Evolutionary conservation across 2,329 filamentous ascomycete species (phyloP), one percentile per base, ranked within the genome.

Genomic region (Moelleriella libera): DNA sequence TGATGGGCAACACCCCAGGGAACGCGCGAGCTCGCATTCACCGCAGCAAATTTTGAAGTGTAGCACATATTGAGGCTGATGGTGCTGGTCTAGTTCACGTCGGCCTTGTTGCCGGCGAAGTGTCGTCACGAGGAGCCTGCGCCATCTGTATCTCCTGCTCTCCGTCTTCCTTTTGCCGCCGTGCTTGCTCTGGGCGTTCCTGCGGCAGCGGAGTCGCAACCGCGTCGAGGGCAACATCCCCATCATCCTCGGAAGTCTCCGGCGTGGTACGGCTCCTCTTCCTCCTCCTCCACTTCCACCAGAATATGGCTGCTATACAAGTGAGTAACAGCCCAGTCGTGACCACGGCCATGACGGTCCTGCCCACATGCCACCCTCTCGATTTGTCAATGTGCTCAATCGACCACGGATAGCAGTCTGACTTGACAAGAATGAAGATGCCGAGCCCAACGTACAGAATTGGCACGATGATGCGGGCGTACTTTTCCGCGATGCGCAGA

Each of bases 371-470:
- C 1, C 45, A 44, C 12, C 29, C 31, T 2, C 44, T 48, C 32
- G 40, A 47, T 14, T 55, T 49, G 48, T 62, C 51, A 43, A 64
- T 61, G 12, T 55, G 52, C 41, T 57, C 49, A n/a, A 61, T 58
- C 10, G 58, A 56, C 61, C 61, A 64, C 11, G 60, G 60, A 49
- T 60, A 64, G 50, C 58, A 60, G 6, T 53, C 39, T 9, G 61
- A 63, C 47, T 60, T 58, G 51, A 59, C 53, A 41, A 60, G 51
- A 48, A 64, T 63, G 48, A 57, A 63, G 11, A 59, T 53, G 32
- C 60, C 58, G 6, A 64, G 54, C 10, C 61, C 61, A 12, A 61
- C 49, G 50, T 63, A 63, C 7, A 64, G 52, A 40, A 63, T 52
- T 1, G 62, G 61, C 43, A 64, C 54, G 7, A 59, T 43, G 8